Conservation (phyloP, 257 asterid species). For the Hygrophila difformis region DNA sequence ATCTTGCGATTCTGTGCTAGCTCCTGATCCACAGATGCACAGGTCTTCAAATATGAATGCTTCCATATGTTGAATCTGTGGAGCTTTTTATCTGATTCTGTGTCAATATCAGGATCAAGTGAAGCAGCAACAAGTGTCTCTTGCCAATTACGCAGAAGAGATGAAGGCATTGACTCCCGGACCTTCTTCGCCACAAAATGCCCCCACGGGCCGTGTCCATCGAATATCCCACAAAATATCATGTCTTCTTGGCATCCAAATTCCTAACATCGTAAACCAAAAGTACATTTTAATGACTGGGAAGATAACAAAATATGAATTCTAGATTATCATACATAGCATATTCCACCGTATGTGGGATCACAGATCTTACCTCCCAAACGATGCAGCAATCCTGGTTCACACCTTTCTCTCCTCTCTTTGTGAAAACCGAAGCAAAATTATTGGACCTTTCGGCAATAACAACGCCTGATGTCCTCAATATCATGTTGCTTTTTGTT, state of each 20-base stretch:
- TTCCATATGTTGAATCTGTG: constrained; percentile 65
- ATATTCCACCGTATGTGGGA: background rate
- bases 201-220: constrained; percentile 99
- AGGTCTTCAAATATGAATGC: constrained; percentile 69
- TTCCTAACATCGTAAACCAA: constrained; percentile 28
- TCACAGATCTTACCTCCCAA: constrained; percentile 63
- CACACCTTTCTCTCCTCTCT: constrained; percentile 79
- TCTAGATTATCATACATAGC: no score
- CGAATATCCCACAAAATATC: constrained; percentile 92
- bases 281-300: no score
- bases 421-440: constrained; percentile 72
- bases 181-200: constrained; percentile 82
- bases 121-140: constrained; percentile 61
- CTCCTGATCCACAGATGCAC: constrained; percentile 81
- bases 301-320: no score
- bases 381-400: constrained; percentile 85
- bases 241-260: constrained; percentile 95
- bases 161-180: constrained; percentile 63
- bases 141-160: constrained; percentile 78
- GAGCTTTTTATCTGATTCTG: constrained; percentile 46
- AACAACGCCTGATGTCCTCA: constrained; percentile 64
- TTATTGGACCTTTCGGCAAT: constrained; percentile 61
- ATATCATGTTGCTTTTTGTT: constrained; percentile 61
- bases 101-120: constrained; percentile 34
- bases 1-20: constrained; percentile 63